Evolutionary conservation across 768 basidiomycete genomes (phyloP).

Genomic region (Ephemerocybe angulata): DNA sequence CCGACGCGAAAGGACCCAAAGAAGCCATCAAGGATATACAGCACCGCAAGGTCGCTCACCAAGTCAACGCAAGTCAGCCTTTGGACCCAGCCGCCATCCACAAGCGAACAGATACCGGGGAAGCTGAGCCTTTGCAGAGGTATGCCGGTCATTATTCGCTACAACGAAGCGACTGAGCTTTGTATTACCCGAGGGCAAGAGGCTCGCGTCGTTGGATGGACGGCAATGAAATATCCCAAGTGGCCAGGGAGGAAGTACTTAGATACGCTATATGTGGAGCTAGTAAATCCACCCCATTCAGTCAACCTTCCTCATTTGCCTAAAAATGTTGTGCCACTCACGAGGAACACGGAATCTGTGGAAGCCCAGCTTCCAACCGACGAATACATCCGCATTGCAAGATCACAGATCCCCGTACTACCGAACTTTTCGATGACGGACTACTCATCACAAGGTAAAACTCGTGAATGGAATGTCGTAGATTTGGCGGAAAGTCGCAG

Average conservation of each 20-base stretch:
- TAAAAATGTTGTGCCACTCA: neutral
- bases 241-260: neutral
- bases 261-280: neutral
- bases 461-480: too few relatives aligned
- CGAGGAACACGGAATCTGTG: neutral
- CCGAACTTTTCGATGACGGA: too few relatives aligned
- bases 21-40: neutral
- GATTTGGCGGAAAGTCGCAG: too few relatives aligned
- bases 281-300: neutral
- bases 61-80: neutral
- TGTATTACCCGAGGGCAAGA: neutral
- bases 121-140: neutral
- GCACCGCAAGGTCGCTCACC: neutral
- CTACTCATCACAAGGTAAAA: too few relatives aligned
- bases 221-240: too few relatives aligned
- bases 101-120: neutral
- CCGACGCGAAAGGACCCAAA: neutral
- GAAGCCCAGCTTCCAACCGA: too few relatives aligned
- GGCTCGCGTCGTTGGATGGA: neutral
- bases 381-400: too few relatives aligned
- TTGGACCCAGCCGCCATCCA: neutral
- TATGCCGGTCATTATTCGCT: neutral
- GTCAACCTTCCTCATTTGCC: neutral
- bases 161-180: slow-evolving; percentile 1
- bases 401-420: too few relatives aligned